These are phyloP conservation scores for Saussurea involucrata DNA, from an alignment of 129 eudicot species.

Conservation along the genomic window DNA sequence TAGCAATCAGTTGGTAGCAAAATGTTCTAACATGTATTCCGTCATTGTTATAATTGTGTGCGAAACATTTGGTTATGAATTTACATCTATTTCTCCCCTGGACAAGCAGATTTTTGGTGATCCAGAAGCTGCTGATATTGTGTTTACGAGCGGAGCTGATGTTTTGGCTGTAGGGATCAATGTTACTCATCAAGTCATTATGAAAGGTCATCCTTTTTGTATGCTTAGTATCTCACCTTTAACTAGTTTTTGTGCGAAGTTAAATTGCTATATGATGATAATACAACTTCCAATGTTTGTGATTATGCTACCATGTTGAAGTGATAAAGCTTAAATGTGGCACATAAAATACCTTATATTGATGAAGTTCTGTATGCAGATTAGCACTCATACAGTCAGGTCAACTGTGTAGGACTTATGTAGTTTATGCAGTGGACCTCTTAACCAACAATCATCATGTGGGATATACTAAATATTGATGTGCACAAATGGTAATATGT, in stretches of 20 bases:
- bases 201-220: conserved; percentile 49
- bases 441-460: no score
- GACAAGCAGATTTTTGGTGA: conserved; percentile 85
- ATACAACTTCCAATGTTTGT: neutral
- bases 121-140: conserved; percentile 98
- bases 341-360: neutral
- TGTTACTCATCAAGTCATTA: conserved; percentile 91
- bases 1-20: neutral
- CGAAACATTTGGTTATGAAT: neutral
- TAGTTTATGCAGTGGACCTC: no score
- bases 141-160: conserved; percentile 95
- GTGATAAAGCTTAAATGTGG: neutral
- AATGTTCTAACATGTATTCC: neutral
- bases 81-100: conserved; percentile 2
- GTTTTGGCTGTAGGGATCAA: conserved; percentile 87
- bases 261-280: neutral
- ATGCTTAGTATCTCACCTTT: neutral
- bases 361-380: neutral
- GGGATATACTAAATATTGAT: neutral
- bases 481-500: neutral
- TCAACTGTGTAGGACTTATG: no score
- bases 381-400: neutral
- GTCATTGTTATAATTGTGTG: neutral
- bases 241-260: neutral
- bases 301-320: neutral